Percentiles rank a stretch among this genome's conserved stretches.
Evolutionary conservation across 2,329 filamentous ascomycete genomes (phyloP).

Genomic region (Scedosporium boydii): DNA sequence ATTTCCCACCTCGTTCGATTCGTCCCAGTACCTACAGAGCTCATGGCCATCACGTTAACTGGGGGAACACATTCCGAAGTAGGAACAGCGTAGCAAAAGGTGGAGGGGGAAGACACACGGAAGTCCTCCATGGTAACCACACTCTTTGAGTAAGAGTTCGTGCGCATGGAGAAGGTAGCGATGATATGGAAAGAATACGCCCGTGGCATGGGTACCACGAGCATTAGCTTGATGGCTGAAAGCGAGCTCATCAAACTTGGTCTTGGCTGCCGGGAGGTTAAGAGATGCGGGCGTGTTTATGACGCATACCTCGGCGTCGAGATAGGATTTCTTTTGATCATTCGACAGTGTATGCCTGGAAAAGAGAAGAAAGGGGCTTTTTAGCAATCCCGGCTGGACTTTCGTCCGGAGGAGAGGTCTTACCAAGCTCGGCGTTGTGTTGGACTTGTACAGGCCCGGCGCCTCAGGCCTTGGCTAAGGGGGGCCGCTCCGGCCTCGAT

Average conservation of each 20-base stretch:
- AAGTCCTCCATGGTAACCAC: conserved; percentile 6
- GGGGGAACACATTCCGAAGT: not conserved
- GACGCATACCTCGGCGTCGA: conserved; percentile 8
- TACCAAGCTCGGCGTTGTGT: not conserved
- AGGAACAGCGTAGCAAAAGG: too few species aligned
- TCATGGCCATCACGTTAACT: too few species aligned
- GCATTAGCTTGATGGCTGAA: conserved; percentile 8
- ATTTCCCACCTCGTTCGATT: conserved; percentile 6
- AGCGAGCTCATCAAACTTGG: conserved; percentile 8
- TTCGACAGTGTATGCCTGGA: conserved; percentile 5
- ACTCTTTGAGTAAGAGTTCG: conserved; percentile 7
- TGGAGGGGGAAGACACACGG: conserved; percentile 4
- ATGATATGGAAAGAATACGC: conserved; percentile 8
- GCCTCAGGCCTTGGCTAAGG: too few species aligned
- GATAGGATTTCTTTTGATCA: conserved; percentile 7
- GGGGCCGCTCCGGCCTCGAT: too few species aligned
- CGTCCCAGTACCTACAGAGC: conserved; percentile 8
- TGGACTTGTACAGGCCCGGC: not conserved
- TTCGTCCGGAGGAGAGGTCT: not conserved
- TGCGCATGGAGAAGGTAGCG: conserved; percentile 8
- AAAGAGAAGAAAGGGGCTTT: not conserved
- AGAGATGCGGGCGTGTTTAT: conserved; percentile 4
- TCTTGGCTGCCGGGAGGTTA: conserved; percentile 5
- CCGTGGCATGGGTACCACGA: conserved; percentile 6
- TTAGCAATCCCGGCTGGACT: not conserved